Conservation (phyloP, 192 early-diverging fungal genomes). For the Coemansia sp. region DNA sequence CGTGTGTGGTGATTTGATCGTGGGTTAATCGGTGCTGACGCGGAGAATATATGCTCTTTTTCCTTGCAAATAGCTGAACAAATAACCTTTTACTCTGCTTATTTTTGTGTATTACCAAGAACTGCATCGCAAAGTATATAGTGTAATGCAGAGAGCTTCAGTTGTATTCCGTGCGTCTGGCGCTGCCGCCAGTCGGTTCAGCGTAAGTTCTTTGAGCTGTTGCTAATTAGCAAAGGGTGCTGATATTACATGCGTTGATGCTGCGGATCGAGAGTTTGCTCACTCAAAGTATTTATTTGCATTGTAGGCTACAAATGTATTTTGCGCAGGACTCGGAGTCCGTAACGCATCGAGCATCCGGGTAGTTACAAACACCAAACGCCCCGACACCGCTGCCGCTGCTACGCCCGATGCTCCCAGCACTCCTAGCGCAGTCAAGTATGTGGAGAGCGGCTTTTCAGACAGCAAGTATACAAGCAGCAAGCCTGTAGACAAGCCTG, state of each 20-base stretch:
- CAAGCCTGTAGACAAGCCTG: background rate
- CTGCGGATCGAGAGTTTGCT: too few relatives aligned
- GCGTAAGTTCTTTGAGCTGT: background rate
- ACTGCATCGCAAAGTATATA: background rate
- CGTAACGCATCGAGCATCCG: conserved; percentile 1
- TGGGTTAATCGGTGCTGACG: too few relatives aligned
- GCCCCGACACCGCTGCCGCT: background rate
- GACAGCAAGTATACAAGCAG: background rate
- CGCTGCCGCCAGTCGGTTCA: background rate
- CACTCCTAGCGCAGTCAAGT: too few relatives aligned
- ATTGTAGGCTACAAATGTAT: background rate
- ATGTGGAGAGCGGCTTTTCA: too few relatives aligned
- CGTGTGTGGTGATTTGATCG: too few relatives aligned
- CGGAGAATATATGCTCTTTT: too few relatives aligned
- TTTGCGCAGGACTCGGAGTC: background rate
- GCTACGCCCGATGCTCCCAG: background rate
- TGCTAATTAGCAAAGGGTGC: background rate
- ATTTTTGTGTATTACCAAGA: background rate
- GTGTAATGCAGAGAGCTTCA: background rate
- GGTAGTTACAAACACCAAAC: background rate
- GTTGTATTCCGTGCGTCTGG: background rate
- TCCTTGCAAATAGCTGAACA: too few relatives aligned
- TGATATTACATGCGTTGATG: too few relatives aligned
- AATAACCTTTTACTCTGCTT: background rate
- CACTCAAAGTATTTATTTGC: background rate